Evolutionary conservation across 2,329 filamentous ascomycete species (phyloP).

Genomic region (Penicillium sp.): DNA sequence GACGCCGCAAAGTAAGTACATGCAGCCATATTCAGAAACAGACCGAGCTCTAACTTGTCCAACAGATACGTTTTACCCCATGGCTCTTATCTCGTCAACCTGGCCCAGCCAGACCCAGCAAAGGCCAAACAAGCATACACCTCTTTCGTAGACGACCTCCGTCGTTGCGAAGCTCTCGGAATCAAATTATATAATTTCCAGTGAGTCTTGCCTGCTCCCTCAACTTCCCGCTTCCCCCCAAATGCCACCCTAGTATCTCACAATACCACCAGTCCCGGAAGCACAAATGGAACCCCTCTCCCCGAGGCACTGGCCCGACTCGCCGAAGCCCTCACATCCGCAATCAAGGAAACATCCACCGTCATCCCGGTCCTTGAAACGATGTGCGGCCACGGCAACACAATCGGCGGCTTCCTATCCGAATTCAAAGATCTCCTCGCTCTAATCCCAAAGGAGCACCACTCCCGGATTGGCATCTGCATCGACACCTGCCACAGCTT

Average conservation of each 20-base stretch:
- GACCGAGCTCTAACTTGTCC: slow-evolving; percentile 14
- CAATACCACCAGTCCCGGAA: slow-evolving; percentile 65
- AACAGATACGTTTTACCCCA: slow-evolving; percentile 77
- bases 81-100: slow-evolving; percentile 94
- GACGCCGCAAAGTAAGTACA: slow-evolving; percentile 60
- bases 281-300: slow-evolving; percentile 69
- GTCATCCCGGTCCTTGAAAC: slow-evolving; percentile 91
- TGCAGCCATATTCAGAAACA: background rate
- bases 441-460: slow-evolving; percentile 71
- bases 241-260: background rate
- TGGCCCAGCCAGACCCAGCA: slow-evolving; percentile 78
- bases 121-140: slow-evolving; percentile 86
- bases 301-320: slow-evolving; percentile 76
- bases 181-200: slow-evolving; percentile 98
- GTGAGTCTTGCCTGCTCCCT: too few relatives aligned
- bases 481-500: slow-evolving; percentile 97
- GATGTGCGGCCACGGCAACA: slow-evolving; percentile 89
- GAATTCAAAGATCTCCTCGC: slow-evolving; percentile 85
- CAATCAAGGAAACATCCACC: slow-evolving; percentile 73
- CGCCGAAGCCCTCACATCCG: slow-evolving; percentile 78
- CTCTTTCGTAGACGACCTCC: slow-evolving; percentile 84
- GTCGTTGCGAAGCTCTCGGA: slow-evolving; percentile 81
- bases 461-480: slow-evolving; percentile 85
- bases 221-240: background rate
- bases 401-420: slow-evolving; percentile 82